phyloP scores from a whole-genome alignment of 2,329 filamentous ascomycete genomes.

The Stromatinia cepivora region DNA sequence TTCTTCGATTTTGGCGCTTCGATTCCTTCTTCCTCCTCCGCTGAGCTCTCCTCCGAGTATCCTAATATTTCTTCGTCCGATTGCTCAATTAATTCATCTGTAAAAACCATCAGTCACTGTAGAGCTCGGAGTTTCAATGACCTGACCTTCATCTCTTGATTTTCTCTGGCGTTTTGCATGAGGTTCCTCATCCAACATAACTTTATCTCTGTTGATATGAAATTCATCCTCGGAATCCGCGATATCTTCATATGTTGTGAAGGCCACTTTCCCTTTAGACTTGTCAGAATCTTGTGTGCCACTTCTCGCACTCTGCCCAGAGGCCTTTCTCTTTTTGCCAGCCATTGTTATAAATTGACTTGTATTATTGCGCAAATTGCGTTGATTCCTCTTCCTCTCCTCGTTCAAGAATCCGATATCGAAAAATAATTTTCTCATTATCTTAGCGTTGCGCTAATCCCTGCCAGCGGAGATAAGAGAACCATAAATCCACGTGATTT shows the following conservation, averaged over 20 bases:
- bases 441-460: slow-evolving; percentile 22
- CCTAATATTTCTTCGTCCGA: slow-evolving; percentile 64
- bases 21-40: slow-evolving; percentile 41
- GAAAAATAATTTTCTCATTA: slow-evolving; percentile 26
- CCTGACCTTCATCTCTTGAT: slow-evolving; percentile 62
- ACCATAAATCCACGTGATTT: background rate
- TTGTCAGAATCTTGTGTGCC: slow-evolving; percentile 14
- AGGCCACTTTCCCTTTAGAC: slow-evolving; percentile 40
- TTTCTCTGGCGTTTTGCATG: slow-evolving; percentile 75
- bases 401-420: slow-evolving; percentile 11
- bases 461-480: slow-evolving; percentile 5
- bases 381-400: background rate
- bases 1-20: slow-evolving; percentile 19
- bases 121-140: slow-evolving; percentile 10
- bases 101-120: slow-evolving; percentile 24
- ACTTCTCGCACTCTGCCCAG: background rate
- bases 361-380: background rate
- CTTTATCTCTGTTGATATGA: slow-evolving; percentile 80
- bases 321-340: slow-evolving; percentile 25
- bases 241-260: slow-evolving; percentile 72
- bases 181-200: slow-evolving; percentile 80
- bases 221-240: slow-evolving; percentile 95
- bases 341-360: slow-evolving; percentile 18
- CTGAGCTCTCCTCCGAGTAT: slow-evolving; percentile 49
- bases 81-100: slow-evolving; percentile 55